These are phyloP conservation scores for Mycena vitilis DNA, from an alignment of 768 basidiomycete genomes.

Conservation along the genomic window DNA sequence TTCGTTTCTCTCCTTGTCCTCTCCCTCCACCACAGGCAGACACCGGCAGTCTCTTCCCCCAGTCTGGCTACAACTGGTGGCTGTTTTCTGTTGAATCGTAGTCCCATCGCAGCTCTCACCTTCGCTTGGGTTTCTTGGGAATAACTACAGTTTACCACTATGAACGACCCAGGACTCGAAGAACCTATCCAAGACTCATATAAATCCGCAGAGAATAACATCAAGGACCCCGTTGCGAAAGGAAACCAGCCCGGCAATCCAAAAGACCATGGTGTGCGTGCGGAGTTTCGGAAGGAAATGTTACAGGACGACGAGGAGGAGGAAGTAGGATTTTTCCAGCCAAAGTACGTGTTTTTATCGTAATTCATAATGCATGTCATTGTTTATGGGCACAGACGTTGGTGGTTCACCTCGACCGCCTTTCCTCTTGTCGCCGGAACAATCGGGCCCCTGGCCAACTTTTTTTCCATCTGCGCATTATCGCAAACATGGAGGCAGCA, in stretches of 20 bases:
- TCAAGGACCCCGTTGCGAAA: constrained; percentile 11
- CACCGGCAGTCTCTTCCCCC: too few relatives aligned
- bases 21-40: too few relatives aligned
- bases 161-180: constrained; percentile 45
- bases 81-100: too few relatives aligned
- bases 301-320: constrained; percentile 51
- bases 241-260: background rate
- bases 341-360: too few relatives aligned
- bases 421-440: constrained; percentile 57
- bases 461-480: constrained; percentile 53
- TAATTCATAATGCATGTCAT: too few relatives aligned
- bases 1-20: too few relatives aligned
- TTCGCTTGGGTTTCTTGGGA: too few relatives aligned
- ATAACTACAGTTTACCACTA: background rate
- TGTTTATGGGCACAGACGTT: constrained; percentile 40
- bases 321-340: constrained; percentile 40
- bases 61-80: too few relatives aligned
- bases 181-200: constrained; percentile 36
- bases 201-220: constrained; percentile 24
- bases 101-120: too few relatives aligned
- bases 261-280: constrained; percentile 5
- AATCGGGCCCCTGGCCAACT: constrained; percentile 53
- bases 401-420: constrained; percentile 55
- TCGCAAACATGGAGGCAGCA: constrained; percentile 50
- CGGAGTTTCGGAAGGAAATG: constrained; percentile 41